phyloP scores from a whole-genome alignment of 805 yeast genomes.

The Zygosaccharomyces bisporus region DNA sequence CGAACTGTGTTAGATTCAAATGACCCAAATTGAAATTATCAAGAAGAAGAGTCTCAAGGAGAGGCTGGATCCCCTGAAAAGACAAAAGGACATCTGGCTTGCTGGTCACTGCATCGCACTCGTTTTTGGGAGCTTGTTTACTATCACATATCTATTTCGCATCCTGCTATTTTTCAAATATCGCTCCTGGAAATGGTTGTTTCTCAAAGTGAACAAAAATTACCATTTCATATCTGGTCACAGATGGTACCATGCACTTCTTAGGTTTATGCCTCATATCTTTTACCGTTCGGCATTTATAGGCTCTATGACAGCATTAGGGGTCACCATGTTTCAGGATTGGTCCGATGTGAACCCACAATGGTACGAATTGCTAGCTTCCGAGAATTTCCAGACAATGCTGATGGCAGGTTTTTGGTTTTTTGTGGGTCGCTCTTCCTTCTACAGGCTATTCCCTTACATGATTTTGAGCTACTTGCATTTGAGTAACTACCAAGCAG shows the following conservation, averaged over 20 bases:
- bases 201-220: constrained; percentile 24
- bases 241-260: constrained; percentile 24
- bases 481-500: constrained; percentile 35
- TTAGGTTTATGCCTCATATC: constrained; percentile 44
- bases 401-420: constrained; percentile 56
- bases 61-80: constrained; percentile 24
- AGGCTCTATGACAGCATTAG: constrained; percentile 53
- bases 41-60: constrained; percentile 25
- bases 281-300: constrained; percentile 52
- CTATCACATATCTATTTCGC: constrained; percentile 28
- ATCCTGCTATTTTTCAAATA: constrained; percentile 29
- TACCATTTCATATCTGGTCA: constrained; percentile 20
- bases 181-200: constrained; percentile 36
- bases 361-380: constrained; percentile 58
- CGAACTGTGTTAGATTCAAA: constrained; percentile 17
- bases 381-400: constrained; percentile 72
- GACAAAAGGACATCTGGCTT: constrained; percentile 28
- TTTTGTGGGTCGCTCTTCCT: constrained; percentile 59
- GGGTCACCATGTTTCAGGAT: constrained; percentile 52
- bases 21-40: constrained; percentile 27
- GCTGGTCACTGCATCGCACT: constrained; percentile 30
- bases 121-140: constrained; percentile 27
- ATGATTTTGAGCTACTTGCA: constrained; percentile 57
- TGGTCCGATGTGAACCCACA: constrained; percentile 61
- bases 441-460: constrained; percentile 63